Base-by-base conservation (phyloP, 495 filamentous ascomycete genomes). In the Aspergillus funiculosus region DNA sequence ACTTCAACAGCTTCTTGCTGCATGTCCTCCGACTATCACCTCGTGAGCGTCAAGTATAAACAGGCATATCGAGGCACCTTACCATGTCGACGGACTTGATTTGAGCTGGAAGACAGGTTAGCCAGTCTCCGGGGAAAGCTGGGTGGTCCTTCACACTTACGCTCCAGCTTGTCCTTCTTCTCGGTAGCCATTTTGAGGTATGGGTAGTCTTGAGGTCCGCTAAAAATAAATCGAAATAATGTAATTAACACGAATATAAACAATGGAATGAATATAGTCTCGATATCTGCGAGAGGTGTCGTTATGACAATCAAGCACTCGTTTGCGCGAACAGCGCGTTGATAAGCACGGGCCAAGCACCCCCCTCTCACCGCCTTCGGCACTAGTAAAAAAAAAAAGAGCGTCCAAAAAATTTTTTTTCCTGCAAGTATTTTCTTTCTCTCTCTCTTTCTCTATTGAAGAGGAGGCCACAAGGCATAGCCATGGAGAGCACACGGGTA, bases 21-120 rank as follows among this genome's bases (percentile, higher is more conserved):
- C 94, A 97, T 95, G 48, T 96, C 91, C 52, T 97, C 92, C 46
- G 81, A 88, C 92, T 96, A 53, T 43, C 39, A 11, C 17, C 45
- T 10, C 21, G 40, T 61, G 34, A 64, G 56, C 24, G 22, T n/a
- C 8, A 35, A 18, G n/a, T 14, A 34, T 4, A 24, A 27, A 17
- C 13, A 19, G 15, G 8, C 30, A 15, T 20, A 14, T 28, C 25
- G 14, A 26, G 40, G 20, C 39, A 48, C 24, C 71, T 62, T 79
- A 97, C 92, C 92, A 98, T 98, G 56, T 98, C 92, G 39, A 87
- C 91, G 42, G 89, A 94, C 74, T 97, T 97, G 63, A 98, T 81
- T 64, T 92, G 87, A 43, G 86, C 92, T 98, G 60, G 43, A 59
- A 42, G 14, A 26, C 36, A 31, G 21, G 56, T 72, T 66, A 76